A percentile compares a stretch with the other conserved stretches of the same genome.
Evolutionary conservation across 2,329 filamentous ascomycete genomes (phyloP).

Genomic region (Fusarium miscanthi): DNA sequence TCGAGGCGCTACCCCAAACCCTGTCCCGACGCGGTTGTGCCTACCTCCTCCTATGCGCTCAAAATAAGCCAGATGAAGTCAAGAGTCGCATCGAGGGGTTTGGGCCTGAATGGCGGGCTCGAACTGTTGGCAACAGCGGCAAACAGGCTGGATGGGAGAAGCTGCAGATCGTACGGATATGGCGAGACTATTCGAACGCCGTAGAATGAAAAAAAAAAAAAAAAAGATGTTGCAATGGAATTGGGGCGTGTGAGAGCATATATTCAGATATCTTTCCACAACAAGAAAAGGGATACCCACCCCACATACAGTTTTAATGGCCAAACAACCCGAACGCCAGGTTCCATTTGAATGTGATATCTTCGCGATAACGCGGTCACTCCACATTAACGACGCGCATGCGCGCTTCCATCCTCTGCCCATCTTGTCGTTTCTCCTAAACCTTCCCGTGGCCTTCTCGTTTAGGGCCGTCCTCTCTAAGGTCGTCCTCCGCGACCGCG

Average conservation of each 20-base stretch:
- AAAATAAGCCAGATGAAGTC: slow-evolving; percentile 85
- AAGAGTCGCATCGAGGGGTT: slow-evolving; percentile 69
- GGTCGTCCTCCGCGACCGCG: slow-evolving; percentile 53
- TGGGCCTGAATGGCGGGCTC: slow-evolving; percentile 72
- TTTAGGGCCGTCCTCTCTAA: slow-evolving; percentile 29
- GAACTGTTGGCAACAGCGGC: slow-evolving; percentile 84
- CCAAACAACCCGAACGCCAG: slow-evolving; percentile 52
- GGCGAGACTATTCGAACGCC: slow-evolving; percentile 61
- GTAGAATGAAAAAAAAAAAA: slow-evolving; percentile 1
- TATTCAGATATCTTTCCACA: slow-evolving; percentile 49
- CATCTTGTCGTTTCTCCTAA: neutral
- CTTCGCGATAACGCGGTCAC: slow-evolving; percentile 36
- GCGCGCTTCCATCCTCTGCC: slow-evolving; percentile 22
- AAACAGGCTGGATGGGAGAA: slow-evolving; percentile 95
- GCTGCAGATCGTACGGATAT: slow-evolving; percentile 88
- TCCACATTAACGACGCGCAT: slow-evolving; percentile 28
- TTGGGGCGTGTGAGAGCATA: slow-evolving; percentile 43
- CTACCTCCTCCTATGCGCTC: slow-evolving; percentile 89
- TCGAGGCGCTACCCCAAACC: slow-evolving; percentile 74
- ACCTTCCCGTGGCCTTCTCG: neutral
- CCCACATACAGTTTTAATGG: slow-evolving; percentile 46
- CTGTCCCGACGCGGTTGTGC: slow-evolving; percentile 79
- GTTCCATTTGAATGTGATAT: slow-evolving; percentile 48
- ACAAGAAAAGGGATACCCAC: slow-evolving; percentile 46
- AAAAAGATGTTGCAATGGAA: slow-evolving; percentile 7